phyloP scores from a whole-genome alignment of 495 filamentous ascomycete species.

The Xylona heveae region DNA sequence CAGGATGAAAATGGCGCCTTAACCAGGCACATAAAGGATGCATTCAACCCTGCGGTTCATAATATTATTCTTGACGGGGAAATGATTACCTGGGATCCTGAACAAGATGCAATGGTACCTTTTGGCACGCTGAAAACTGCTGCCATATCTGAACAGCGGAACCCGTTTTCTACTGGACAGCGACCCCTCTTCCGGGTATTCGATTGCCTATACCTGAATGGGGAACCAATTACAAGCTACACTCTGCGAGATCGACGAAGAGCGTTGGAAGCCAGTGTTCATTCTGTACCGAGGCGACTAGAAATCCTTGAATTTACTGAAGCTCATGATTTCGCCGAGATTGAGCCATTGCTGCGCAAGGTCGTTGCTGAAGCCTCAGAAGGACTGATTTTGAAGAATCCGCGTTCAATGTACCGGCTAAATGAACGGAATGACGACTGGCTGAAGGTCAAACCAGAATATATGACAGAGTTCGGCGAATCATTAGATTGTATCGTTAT shows the following conservation, averaged over 20 bases:
- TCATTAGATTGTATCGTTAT: slow-evolving; percentile 74
- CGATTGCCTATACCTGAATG: slow-evolving; percentile 81
- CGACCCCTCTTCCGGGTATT: slow-evolving; percentile 76
- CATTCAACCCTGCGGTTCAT: slow-evolving; percentile 56
- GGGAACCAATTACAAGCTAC: slow-evolving; percentile 53
- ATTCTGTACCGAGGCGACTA: slow-evolving; percentile 44
- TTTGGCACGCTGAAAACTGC: slow-evolving; percentile 93
- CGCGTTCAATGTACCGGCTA: slow-evolving; percentile 61
- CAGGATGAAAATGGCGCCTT: slow-evolving; percentile 57
- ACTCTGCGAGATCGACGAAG: slow-evolving; percentile 62
- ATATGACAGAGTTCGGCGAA: slow-evolving; percentile 95
- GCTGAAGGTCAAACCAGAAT: slow-evolving; percentile 98
- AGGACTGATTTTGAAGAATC: slow-evolving; percentile 88
- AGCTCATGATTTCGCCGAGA: slow-evolving; percentile 42
- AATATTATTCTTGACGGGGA: slow-evolving; percentile 90
- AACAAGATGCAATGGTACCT: slow-evolving; percentile 58
- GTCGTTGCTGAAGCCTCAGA: slow-evolving; percentile 80
- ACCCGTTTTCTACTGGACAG: slow-evolving; percentile 48
- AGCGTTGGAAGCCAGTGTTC: slow-evolving; percentile 47
- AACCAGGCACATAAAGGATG: slow-evolving; percentile 56
- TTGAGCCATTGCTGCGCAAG: slow-evolving; percentile 58
- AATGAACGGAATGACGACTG: slow-evolving; percentile 92
- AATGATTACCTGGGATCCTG: slow-evolving; percentile 98
- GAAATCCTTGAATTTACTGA: slow-evolving; percentile 61
- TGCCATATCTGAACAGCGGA: slow-evolving; percentile 59